Percentiles rank a stretch among this genome's conserved stretches.
Conservation (phyloP, 2,329 filamentous ascomycete genomes). For the Thielaviopsis ethacetica region DNA sequence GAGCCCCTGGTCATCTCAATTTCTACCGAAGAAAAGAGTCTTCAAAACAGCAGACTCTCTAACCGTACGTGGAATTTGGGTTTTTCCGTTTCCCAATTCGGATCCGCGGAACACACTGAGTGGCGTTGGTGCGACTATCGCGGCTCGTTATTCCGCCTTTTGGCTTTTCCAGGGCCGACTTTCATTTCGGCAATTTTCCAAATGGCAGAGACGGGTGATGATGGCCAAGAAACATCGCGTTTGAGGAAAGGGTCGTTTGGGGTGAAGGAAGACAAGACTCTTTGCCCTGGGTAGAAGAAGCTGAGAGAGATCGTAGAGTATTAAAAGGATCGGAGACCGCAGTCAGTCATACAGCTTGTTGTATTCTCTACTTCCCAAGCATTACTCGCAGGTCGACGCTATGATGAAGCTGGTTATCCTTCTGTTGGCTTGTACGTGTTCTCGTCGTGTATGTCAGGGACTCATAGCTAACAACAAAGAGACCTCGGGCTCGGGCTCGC, state of each 20-base stretch:
- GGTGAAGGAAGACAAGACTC: background rate
- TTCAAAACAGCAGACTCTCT: background rate
- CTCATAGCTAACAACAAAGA: background rate
- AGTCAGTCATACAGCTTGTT: no score
- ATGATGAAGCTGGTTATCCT: background rate
- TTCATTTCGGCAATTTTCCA: background rate
- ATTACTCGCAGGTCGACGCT: background rate
- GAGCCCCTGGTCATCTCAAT: background rate
- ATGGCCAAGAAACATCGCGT: background rate
- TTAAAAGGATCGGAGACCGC: no score
- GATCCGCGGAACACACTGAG: background rate
- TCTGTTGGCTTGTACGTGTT: background rate
- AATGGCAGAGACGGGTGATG: background rate
- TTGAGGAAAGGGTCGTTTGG: background rate
- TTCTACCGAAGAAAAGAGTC: background rate
- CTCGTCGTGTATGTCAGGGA: background rate
- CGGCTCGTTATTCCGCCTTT: background rate
- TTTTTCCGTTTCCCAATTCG: background rate
- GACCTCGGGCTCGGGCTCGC: constrained; percentile 4
- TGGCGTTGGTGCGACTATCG: background rate
- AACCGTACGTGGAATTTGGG: background rate
- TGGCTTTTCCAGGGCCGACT: background rate
- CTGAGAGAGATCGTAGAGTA: no score
- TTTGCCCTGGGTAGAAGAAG: no score
- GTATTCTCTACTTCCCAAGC: background rate